Evolutionary conservation across 164 flowering plant species (phyloP).

Genomic region (Brasenia schreberi): DNA sequence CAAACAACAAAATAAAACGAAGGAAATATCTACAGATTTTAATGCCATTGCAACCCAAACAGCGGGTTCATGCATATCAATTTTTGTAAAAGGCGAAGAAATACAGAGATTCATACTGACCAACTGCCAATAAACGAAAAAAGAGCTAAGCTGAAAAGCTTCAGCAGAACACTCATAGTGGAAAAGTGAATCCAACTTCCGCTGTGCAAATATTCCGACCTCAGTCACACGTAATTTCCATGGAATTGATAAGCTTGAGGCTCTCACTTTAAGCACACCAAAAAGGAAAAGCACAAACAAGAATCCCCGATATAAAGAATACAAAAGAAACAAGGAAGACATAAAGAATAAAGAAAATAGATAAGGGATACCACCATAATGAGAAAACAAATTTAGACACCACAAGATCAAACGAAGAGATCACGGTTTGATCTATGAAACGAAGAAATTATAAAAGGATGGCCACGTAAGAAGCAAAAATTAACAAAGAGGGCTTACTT

Average conservation of each 20-base stretch:
- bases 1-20: too few species aligned
- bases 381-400: background rate
- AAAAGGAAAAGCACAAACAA: background rate
- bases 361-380: background rate
- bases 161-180: too few species aligned
- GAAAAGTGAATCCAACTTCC: background rate
- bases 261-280: background rate
- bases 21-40: too few species aligned
- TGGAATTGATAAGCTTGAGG: background rate
- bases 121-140: too few species aligned
- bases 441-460: background rate
- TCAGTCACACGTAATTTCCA: background rate
- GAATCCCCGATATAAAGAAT: background rate
- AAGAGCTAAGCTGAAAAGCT: too few species aligned
- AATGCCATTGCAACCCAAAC: too few species aligned
- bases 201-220: background rate
- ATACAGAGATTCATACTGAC: too few species aligned
- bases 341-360: too few species aligned
- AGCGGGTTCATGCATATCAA: too few species aligned
- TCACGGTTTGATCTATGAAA: background rate
- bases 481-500: conserved; percentile 36
- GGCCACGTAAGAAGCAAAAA: background rate
- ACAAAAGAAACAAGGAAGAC: too few species aligned
- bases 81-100: too few species aligned
- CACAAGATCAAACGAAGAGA: background rate